Percentiles rank a stretch among this genome's conserved stretches.
These are phyloP conservation scores for Pseudopyricularia cyperi DNA, from an alignment of 2,329 filamentous ascomycete genomes.

Conservation along the genomic window DNA sequence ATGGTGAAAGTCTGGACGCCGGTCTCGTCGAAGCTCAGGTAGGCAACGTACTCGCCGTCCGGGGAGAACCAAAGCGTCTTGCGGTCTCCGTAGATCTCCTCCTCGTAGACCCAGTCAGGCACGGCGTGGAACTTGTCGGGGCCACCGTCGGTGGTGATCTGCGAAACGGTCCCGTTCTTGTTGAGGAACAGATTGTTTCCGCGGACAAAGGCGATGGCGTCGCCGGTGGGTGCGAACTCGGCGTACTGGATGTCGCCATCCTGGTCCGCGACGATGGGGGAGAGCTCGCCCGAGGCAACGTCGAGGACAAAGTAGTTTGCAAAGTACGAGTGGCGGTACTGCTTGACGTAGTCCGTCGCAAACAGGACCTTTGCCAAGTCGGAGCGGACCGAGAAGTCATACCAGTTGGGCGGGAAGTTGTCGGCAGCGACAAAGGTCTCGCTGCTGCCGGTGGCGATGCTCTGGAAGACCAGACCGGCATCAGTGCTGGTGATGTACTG, in stretches of 20 bases:
- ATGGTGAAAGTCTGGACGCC: constrained; percentile 82
- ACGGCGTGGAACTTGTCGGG: constrained; percentile 87
- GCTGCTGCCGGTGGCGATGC: constrained; percentile 42
- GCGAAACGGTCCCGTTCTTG: constrained; percentile 41
- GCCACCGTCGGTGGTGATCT: constrained; percentile 79
- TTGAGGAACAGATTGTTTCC: constrained; percentile 86
- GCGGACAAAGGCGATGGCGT: constrained; percentile 79
- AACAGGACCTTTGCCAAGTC: constrained; percentile 80
- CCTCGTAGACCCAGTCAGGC: constrained; percentile 93
- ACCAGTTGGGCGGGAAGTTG: constrained; percentile 44
- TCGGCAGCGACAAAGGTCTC: constrained; percentile 80
- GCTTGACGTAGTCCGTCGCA: constrained; percentile 55
- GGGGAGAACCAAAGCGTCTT: constrained; percentile 92
- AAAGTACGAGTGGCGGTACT: constrained; percentile 84
- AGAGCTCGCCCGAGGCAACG: constrained; percentile 62
- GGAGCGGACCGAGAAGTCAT: constrained; percentile 35
- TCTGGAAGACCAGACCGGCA: constrained; percentile 76
- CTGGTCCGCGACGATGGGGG: constrained; percentile 63
- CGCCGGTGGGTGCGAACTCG: constrained; percentile 75
- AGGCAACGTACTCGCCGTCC: constrained; percentile 80
- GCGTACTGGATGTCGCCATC: constrained; percentile 66
- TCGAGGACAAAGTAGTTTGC: constrained; percentile 88
- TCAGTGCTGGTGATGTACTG: constrained; percentile 56
- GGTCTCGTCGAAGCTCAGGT: constrained; percentile 87
- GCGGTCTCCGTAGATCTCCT: constrained; percentile 66